Conservation (phyloP, 352 stramenopile species). For the Globisporangium splendens region DNA sequence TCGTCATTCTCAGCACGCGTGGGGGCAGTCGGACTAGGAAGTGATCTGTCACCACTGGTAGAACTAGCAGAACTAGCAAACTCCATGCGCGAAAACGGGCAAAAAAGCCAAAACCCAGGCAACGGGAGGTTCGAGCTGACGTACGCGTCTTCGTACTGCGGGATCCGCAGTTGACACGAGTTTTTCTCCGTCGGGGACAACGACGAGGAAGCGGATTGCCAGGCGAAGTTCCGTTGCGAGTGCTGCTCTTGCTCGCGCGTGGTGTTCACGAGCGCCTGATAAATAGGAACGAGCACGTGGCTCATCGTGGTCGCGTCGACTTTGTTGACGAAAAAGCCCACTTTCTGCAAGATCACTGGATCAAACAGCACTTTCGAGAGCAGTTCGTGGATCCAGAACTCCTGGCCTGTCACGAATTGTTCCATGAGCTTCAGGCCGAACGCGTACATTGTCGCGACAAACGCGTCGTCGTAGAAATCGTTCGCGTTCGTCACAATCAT, state of each 20-base stretch:
- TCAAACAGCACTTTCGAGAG: constrained; percentile 52
- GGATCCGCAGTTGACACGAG: constrained; percentile 57
- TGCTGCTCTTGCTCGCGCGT: constrained; percentile 54
- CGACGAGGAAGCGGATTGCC: background rate
- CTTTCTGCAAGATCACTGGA: constrained; percentile 26
- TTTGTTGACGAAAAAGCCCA: constrained; percentile 42
- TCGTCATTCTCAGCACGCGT: constrained; percentile 53
- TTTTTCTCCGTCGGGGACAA: constrained; percentile 20
- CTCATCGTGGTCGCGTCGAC: constrained; percentile 41
- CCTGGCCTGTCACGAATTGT: constrained; percentile 34
- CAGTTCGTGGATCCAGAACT: constrained; percentile 44
- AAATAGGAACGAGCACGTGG: constrained; percentile 56
- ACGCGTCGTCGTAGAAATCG: constrained; percentile 24
- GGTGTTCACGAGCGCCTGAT: constrained; percentile 61
- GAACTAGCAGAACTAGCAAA: constrained; percentile 23
- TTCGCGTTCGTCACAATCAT: constrained; percentile 8
- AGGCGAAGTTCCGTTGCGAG: constrained; percentile 31
- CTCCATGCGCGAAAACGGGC: constrained; percentile 64
- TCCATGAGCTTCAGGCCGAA: constrained; percentile 38
- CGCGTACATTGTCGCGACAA: constrained; percentile 37
- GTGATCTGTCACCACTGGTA: background rate
- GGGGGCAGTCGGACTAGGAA: constrained; percentile 9
- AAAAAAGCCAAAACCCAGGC: constrained; percentile 67
- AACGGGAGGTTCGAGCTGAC: constrained; percentile 53
- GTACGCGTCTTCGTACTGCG: constrained; percentile 52